These are phyloP conservation scores for Poteriospumella lacustris DNA, from an alignment of 108 stramenopile genomes.

Conservation along the genomic window DNA sequence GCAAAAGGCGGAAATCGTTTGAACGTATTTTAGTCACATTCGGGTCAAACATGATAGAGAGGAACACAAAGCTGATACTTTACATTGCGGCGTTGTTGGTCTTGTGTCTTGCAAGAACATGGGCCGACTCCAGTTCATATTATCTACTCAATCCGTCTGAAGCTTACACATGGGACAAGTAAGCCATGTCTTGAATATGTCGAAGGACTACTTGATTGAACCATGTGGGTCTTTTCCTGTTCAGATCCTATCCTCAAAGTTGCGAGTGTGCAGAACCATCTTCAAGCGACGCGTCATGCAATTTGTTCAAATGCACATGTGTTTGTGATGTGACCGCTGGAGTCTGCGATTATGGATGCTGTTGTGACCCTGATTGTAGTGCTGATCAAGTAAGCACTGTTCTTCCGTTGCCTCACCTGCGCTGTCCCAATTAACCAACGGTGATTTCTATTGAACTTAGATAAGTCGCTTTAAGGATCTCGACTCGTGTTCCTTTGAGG, in stretches of 20 bases:
- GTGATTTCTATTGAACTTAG: not conserved
- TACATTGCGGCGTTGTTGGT: no score
- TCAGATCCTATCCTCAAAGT: constrained; percentile 39
- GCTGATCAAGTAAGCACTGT: constrained; percentile 38
- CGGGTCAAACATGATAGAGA: no score
- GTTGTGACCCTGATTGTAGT: constrained; percentile 63
- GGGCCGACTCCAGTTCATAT: no score
- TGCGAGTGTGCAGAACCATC: constrained; percentile 43
- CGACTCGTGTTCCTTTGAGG: constrained; percentile 37
- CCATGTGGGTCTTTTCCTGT: not conserved
- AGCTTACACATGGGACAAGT: constrained; percentile 10
- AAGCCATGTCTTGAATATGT: not conserved
- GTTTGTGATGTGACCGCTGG: constrained; percentile 62
- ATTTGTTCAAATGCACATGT: constrained; percentile 59
- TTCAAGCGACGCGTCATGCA: constrained; percentile 34
- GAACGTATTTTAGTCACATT: no score
- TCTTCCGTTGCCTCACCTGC: not conserved
- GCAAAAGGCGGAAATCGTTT: no score
- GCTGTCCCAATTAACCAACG: not conserved
- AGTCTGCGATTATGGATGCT: constrained; percentile 61
- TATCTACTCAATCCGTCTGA: not conserved
- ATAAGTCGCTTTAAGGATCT: not conserved
- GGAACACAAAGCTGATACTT: no score
- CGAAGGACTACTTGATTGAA: not conserved
- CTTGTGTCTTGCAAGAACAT: no score